A percentile compares a stretch with the other conserved stretches of the same genome.
Conservation (phyloP, 768 basidiomycete genomes). For the Termitomyces eurrhizus region DNA sequence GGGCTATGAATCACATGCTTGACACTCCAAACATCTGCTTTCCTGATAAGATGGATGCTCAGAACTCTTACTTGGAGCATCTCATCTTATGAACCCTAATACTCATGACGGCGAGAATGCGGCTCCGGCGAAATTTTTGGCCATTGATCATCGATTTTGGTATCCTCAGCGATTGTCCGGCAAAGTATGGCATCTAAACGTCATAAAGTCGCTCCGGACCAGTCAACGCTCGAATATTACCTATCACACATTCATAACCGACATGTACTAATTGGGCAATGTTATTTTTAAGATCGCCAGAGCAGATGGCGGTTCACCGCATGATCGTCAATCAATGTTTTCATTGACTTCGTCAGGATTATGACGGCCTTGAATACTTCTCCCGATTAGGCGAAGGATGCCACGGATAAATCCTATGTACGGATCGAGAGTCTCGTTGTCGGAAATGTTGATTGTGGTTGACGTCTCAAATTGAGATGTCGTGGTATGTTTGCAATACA, state of each 20-base stretch:
- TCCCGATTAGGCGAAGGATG: neutral
- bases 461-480: too few species aligned
- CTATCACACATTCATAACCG: conserved; percentile 37
- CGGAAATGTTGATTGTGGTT: neutral
- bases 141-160: conserved; percentile 39
- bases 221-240: conserved; percentile 23
- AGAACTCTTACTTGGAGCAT: too few species aligned
- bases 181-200: too few species aligned
- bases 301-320: neutral
- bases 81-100: too few species aligned
- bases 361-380: neutral
- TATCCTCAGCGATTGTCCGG: conserved; percentile 21
- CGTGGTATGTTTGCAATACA: too few species aligned
- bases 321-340: neutral
- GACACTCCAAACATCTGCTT: too few species aligned
- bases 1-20: too few species aligned
- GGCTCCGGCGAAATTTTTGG: conserved; percentile 24
- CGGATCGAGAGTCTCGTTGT: neutral
- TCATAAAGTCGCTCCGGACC: conserved; percentile 42
- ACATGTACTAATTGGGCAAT: conserved; percentile 42
- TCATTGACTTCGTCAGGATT: neutral
- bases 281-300: neutral
- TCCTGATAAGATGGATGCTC: too few species aligned
- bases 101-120: conserved; percentile 16
- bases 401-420: neutral